Evolutionary conservation across 352 stramenopile genomes (phyloP), one percentile per base, ranked within the genome.

Genomic region (Peronospora tabacina): DNA sequence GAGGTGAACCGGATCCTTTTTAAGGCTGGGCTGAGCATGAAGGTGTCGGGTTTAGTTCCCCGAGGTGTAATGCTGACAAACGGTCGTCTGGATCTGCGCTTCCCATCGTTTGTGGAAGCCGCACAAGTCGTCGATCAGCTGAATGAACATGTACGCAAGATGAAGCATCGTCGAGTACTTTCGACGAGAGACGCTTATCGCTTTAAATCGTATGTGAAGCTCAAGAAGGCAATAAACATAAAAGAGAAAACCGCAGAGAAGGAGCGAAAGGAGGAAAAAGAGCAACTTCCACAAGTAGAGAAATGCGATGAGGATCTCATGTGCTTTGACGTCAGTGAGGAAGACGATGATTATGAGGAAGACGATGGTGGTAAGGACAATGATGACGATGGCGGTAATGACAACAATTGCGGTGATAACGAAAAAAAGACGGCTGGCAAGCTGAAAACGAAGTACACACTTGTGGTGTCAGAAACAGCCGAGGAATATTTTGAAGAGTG

Each of bases 61-160:
- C 70, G 60, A 17, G 78, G 74, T 22, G 70, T 87, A 7, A 62
- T 90, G 58, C 20, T 90, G 30, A 85, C 78, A 33, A 91, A 83
- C 48, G 82, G 82, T 16, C 72, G 76, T 28, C 44, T 94, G 47
- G 82, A 94, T 54, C 62, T 94, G 28, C 60, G 47, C 11, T 90
- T 94, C 36, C 57, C 62, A 20, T 81, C 70, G 16, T 94, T 89
- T 44, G 52, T 66, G 11, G 74, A 94, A 49, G 78, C 82, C 2
- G 78, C 80, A 26, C 75, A 90, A 58, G 81, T 80, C 5, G 63
- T 90, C 1, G 76, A 88, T 1, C 15, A 83, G n/a, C 52, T 94
- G 44, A 40, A 80, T 35, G 45, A 52, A n/a, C 52, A 87, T 46
- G 67, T 87, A 15, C 43, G 45, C 9, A 52, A 48, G 26, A 81